These are phyloP conservation scores for Phytophthora tubulina DNA, from an alignment of 352 stramenopile genomes.

Conservation along the genomic window DNA sequence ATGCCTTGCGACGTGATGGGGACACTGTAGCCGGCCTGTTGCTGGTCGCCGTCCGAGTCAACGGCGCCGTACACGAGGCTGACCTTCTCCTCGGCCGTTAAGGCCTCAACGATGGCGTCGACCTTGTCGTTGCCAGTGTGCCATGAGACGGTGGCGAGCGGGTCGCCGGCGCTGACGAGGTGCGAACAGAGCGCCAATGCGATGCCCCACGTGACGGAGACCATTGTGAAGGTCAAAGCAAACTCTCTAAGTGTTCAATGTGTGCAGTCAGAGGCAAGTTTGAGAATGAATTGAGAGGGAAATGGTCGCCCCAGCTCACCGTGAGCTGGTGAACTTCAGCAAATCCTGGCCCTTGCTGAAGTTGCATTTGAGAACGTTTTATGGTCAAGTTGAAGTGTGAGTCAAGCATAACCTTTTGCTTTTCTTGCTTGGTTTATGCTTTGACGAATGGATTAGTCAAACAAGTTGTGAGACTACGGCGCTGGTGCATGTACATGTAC, in stretches of 20 bases:
- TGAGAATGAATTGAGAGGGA: constrained; percentile 24
- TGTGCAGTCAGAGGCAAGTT: constrained; percentile 25
- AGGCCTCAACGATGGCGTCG: constrained; percentile 35
- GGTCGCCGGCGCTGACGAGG: constrained; percentile 32
- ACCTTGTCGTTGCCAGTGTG: constrained; percentile 44
- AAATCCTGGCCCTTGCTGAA: no score
- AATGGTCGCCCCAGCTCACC: no score
- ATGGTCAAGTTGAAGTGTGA: no score
- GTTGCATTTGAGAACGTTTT: no score
- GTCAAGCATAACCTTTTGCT: no score
- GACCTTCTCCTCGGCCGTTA: constrained; percentile 43
- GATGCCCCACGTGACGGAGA: constrained; percentile 41
- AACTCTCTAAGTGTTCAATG: neutral
- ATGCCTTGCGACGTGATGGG: constrained; percentile 36
- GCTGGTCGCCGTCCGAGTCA: constrained; percentile 39
- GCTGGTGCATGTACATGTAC: no score
- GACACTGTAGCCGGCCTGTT: constrained; percentile 43
- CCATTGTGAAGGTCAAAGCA: constrained; percentile 22
- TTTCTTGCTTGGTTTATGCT: no score
- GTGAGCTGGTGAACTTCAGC: no score
- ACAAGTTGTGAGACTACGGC: no score
- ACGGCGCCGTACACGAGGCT: constrained; percentile 37
- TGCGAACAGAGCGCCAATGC: constrained; percentile 32
- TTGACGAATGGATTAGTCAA: no score
- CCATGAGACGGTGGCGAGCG: constrained; percentile 38